Evolutionary conservation across 192 early-diverging fungal genomes (phyloP).

Genomic region (Coemansia sp.): DNA sequence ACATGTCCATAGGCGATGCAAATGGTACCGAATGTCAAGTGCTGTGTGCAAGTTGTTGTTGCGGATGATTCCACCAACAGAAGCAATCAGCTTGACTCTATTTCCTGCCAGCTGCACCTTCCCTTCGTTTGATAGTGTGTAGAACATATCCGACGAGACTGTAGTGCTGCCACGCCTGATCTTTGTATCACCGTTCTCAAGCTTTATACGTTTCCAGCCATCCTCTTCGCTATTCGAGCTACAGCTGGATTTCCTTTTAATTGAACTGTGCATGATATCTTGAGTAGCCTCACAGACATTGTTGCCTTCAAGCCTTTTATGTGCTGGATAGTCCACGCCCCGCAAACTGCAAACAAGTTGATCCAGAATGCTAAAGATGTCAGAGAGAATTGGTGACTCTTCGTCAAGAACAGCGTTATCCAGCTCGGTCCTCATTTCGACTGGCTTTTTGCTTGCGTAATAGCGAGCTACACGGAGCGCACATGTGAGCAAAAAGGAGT

Average conservation of each 20-base stretch:
- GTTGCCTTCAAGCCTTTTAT: slow-evolving; percentile 12
- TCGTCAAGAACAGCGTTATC: background rate
- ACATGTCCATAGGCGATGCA: slow-evolving; percentile 49
- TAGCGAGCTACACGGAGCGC: background rate
- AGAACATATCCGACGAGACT: slow-evolving; percentile 26
- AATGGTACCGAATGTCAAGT: slow-evolving; percentile 32
- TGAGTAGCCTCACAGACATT: too few species aligned
- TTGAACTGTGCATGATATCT: too few species aligned
- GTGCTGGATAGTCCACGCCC: too few species aligned
- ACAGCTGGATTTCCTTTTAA: too few species aligned
- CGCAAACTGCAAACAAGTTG: background rate
- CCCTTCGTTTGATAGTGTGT: slow-evolving; percentile 34
- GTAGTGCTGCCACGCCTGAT: background rate
- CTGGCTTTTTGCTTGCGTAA: background rate
- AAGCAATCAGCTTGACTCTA: slow-evolving; percentile 35
- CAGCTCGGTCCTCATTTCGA: background rate
- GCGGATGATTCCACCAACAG: slow-evolving; percentile 36
- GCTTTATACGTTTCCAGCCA: too few species aligned
- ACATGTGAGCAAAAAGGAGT: slow-evolving; percentile 26
- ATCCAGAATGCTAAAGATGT: background rate
- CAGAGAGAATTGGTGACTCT: background rate
- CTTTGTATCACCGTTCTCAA: slow-evolving; percentile 19
- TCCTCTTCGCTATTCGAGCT: too few species aligned
- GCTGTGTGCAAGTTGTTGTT: slow-evolving; percentile 5
- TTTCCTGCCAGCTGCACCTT: slow-evolving; percentile 36